phyloP scores from a whole-genome alignment of 768 basidiomycete species.

The Rhodotorula diobovata region DNA sequence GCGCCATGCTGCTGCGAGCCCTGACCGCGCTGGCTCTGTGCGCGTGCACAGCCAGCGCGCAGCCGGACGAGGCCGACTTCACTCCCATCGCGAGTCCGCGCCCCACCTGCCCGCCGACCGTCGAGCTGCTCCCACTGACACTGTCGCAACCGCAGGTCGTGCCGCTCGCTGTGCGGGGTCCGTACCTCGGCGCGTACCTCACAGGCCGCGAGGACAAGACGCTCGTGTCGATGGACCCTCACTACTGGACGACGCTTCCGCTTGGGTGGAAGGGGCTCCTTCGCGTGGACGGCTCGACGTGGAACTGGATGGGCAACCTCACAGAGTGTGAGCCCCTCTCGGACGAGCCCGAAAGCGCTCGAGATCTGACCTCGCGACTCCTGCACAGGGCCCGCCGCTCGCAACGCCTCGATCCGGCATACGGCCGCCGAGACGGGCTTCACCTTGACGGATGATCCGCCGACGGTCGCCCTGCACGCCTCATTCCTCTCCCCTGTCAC shows the following conservation, averaged over 20 bases:
- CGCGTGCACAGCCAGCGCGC: background rate
- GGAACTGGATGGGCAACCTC: constrained; percentile 33
- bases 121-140: background rate
- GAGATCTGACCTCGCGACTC: background rate
- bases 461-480: constrained; percentile 46
- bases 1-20: background rate
- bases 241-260: constrained; percentile 29
- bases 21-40: background rate
- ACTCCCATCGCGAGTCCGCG: constrained; percentile 20
- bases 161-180: constrained; percentile 26
- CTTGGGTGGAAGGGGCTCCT: constrained; percentile 30
- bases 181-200: constrained; percentile 33
- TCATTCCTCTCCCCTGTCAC: constrained; percentile 38
- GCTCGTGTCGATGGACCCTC: constrained; percentile 18
- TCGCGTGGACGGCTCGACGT: constrained; percentile 19
- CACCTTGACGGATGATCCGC: constrained; percentile 14
- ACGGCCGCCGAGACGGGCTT: constrained; percentile 16
- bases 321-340: constrained; percentile 15
- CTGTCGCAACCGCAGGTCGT: constrained; percentile 5
- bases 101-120: background rate
- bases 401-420: constrained; percentile 3
- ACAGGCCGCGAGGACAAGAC: constrained; percentile 22
- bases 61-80: constrained; percentile 20
- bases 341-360: too few relatives aligned
- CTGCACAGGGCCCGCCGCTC: constrained; percentile 9